A percentile compares a stretch with the other conserved stretches of the same genome.
Evolutionary conservation across 805 yeast species (phyloP).

Genomic region (Saturnispora dispora): DNA sequence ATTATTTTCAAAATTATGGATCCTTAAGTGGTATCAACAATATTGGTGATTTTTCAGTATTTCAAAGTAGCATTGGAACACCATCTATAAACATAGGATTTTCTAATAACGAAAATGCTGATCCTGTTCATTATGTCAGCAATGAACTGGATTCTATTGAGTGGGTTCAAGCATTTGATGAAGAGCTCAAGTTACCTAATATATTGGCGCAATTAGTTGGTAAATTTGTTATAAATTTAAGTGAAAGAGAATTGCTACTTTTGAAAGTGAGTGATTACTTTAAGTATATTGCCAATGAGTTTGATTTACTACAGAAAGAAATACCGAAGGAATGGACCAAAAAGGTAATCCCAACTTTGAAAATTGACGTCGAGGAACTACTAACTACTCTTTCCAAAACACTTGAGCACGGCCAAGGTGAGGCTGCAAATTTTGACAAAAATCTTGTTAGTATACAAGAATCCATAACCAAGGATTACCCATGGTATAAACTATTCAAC

Average conservation of each 20-base stretch:
- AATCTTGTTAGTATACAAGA: constrained; percentile 32
- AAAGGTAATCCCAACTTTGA: not conserved
- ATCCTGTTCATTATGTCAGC: constrained; percentile 48
- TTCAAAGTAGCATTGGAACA: constrained; percentile 59
- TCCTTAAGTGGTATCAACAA: constrained; percentile 37
- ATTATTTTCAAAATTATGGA: constrained; percentile 37
- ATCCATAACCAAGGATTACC: constrained; percentile 53
- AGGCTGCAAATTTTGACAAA: constrained; percentile 14
- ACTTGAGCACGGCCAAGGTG: not conserved
- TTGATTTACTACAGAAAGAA: constrained; percentile 17
- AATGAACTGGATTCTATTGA: constrained; percentile 49
- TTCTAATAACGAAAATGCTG: constrained; percentile 26
- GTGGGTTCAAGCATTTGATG: constrained; percentile 43
- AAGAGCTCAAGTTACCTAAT: constrained; percentile 44
- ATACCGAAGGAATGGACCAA: constrained; percentile 27
- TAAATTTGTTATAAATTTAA: constrained; percentile 40
- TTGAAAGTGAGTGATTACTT: constrained; percentile 42
- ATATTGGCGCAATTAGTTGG: constrained; percentile 54
- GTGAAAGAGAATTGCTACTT: constrained; percentile 49
- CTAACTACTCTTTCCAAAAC: constrained; percentile 30
- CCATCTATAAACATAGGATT: constrained; percentile 50
- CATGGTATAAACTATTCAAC: constrained; percentile 61
- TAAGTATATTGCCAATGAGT: constrained; percentile 31
- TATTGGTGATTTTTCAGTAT: constrained; percentile 44
- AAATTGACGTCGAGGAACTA: not conserved